Percentiles rank a stretch among this genome's conserved stretches.
Conservation (phyloP, 2,329 filamentous ascomycete species). For the Calonectria pauciramosa region DNA sequence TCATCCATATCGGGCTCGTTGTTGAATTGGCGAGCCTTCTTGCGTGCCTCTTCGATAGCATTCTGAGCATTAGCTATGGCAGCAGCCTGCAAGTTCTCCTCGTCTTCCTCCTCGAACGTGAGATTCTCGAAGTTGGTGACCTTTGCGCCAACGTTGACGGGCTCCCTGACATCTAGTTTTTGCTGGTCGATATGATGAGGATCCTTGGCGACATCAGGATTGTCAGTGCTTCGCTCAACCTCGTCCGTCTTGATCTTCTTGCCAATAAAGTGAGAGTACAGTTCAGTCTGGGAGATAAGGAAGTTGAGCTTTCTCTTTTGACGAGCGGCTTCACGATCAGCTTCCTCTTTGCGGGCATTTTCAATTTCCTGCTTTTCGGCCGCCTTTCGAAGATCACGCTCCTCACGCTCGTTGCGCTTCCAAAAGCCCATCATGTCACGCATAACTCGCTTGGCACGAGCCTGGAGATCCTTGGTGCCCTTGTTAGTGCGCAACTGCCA, state of each 20-base stretch:
- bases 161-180: constrained; percentile 65
- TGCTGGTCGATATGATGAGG: constrained; percentile 56
- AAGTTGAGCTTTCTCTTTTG: constrained; percentile 99
- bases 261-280: constrained; percentile 99
- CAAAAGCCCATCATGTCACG: constrained; percentile 99
- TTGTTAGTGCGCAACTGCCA: constrained; percentile 99
- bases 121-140: constrained; percentile 95
- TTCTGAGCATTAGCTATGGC: constrained; percentile 97
- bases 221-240: constrained; percentile 90
- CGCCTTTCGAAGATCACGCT: constrained; percentile 92
- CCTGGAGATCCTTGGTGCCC: constrained; percentile 97
- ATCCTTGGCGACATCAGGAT: constrained; percentile 76
- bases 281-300: constrained; percentile 97
- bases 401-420: constrained; percentile 98
- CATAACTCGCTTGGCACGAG: constrained; percentile 97
- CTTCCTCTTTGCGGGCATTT: constrained; percentile 95
- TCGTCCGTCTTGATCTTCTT: constrained; percentile 99
- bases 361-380: constrained; percentile 97
- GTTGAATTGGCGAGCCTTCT: constrained; percentile 93
- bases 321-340: constrained; percentile 95
- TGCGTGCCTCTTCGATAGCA: constrained; percentile 93
- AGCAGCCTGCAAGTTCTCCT: constrained; percentile 82
- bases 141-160: constrained; percentile 72
- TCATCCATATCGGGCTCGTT: constrained; percentile 80
- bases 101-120: constrained; percentile 96